phyloP scores from a whole-genome alignment of 352 stramenopile genomes.

The Phytopythium chamaehyphon region DNA sequence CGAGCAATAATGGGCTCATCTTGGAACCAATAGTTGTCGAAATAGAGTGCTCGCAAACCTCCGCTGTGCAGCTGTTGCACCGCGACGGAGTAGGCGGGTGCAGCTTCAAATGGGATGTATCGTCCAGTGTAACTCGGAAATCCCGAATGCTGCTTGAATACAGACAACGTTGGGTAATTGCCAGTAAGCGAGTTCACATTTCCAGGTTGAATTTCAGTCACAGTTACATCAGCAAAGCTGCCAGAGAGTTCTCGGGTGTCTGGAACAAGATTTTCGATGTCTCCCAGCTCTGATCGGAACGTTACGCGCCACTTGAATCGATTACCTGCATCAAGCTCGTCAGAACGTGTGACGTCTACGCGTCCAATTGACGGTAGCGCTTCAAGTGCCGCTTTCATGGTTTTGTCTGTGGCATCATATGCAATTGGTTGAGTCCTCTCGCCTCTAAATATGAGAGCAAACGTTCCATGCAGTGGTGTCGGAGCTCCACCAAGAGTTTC shows the following conservation, averaged over 20 bases:
- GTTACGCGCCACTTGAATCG: constrained; percentile 92
- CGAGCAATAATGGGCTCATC: constrained; percentile 84
- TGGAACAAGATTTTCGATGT: constrained; percentile 63
- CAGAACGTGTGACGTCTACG: constrained; percentile 86
- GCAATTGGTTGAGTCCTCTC: constrained; percentile 75
- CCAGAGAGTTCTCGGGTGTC: constrained; percentile 49
- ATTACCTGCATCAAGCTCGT: constrained; percentile 70
- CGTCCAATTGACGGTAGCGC: constrained; percentile 78
- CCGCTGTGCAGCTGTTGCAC: constrained; percentile 91
- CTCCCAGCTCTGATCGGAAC: constrained; percentile 86
- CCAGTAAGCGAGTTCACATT: constrained; percentile 72
- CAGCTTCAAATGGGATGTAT: constrained; percentile 75
- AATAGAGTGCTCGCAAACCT: constrained; percentile 90
- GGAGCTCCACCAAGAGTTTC: constrained; percentile 87
- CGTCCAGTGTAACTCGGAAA: constrained; percentile 89
- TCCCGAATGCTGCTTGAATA: constrained; percentile 92
- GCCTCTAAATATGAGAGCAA: constrained; percentile 79
- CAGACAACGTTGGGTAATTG: constrained; percentile 51
- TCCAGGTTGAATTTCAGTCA: constrained; percentile 67
- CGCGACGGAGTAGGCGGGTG: constrained; percentile 82
- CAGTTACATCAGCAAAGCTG: constrained; percentile 41
- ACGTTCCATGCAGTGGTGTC: constrained; percentile 90
- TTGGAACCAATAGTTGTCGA: constrained; percentile 96
- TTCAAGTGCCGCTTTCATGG: constrained; percentile 89
- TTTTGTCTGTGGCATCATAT: constrained; percentile 81